Conservation (phyloP, 208 protist genomes). For the Acanthamoeba lenticulata region DNA sequence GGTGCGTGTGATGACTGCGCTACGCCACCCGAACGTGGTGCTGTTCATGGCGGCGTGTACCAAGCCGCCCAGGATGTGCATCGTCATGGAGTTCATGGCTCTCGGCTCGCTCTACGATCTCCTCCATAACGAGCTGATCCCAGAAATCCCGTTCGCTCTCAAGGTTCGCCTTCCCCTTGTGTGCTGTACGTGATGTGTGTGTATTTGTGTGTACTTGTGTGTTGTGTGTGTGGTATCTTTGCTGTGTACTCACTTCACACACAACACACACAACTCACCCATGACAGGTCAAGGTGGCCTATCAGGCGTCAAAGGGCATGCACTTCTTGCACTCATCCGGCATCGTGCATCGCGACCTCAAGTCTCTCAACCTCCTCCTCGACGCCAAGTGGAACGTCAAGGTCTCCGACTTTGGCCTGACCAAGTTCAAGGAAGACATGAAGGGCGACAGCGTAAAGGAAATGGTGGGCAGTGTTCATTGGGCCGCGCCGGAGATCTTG, state of each 20-base stretch:
- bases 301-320: conserved; percentile 70
- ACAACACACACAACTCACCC: background rate
- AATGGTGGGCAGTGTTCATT: background rate
- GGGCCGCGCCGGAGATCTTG: background rate
- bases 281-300: conserved; percentile 36
- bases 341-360: conserved; percentile 68
- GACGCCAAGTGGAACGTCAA: background rate
- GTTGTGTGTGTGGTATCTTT: no score
- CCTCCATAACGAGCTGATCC: background rate
- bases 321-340: conserved; percentile 24
- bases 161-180: background rate
- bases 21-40: conserved; percentile 77
- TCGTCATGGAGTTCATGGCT: conserved; percentile 35
- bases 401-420: conserved; percentile 47
- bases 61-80: background rate
- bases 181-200: background rate
- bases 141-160: background rate
- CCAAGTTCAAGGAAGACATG: conserved; percentile 25
- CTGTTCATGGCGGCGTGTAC: conserved; percentile 77
- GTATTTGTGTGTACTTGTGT: no score
- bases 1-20: conserved; percentile 62
- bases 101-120: background rate
- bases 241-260: no score
- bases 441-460: background rate
- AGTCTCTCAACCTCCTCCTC: conserved; percentile 51